Conservation (phyloP, 73 alveolate genomes). For the Paramecium caudatum region DNA sequence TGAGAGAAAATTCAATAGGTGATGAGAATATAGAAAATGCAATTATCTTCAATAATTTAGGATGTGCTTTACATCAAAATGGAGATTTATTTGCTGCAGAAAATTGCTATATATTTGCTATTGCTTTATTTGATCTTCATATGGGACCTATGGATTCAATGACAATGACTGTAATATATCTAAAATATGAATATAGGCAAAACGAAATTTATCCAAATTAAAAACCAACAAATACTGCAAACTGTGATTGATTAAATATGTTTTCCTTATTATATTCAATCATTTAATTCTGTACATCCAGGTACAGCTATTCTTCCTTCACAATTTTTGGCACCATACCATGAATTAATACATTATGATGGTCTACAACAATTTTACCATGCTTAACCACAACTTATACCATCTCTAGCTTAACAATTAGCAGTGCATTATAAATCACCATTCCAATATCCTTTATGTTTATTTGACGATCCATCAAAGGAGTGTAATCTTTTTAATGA, state of each 20-base stretch:
- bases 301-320: background rate
- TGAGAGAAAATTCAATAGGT: conserved; percentile 53
- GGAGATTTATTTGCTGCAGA: conserved; percentile 50
- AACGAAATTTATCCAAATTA: background rate
- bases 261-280: too few species aligned
- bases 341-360: conserved; percentile 12
- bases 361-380: conserved; percentile 42
- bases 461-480: background rate
- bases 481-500: background rate
- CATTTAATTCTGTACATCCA: conserved; percentile 57
- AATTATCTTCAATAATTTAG: conserved; percentile 39
- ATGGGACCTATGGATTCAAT: conserved; percentile 58
- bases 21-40: conserved; percentile 65
- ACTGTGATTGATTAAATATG: too few species aligned
- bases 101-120: conserved; percentile 46
- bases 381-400: conserved; percentile 7
- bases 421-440: conserved; percentile 45
- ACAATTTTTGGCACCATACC: conserved; percentile 49
- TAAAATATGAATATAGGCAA: background rate
- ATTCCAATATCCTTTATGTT: conserved; percentile 38
- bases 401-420: background rate
- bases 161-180: conserved; percentile 31
- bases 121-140: conserved; percentile 55
- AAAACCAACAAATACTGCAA: conserved; percentile 2
- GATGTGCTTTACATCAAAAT: conserved; percentile 40